Conservation (phyloP, 2,329 filamentous ascomycete genomes). For the Fusarium incarnatum region DNA sequence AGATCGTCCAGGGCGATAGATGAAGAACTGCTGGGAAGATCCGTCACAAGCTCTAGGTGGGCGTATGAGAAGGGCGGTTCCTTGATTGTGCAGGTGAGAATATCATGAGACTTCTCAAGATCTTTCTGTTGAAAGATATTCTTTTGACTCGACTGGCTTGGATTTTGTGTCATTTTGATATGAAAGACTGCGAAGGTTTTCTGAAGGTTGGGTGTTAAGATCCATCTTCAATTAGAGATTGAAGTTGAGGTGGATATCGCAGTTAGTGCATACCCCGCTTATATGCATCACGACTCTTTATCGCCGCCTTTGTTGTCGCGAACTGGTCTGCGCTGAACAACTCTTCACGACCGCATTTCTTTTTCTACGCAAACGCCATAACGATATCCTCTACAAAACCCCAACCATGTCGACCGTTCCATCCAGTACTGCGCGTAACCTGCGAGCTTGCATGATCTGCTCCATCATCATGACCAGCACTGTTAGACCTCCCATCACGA, state of each 20-base stretch:
- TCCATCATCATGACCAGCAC: slow-evolving; percentile 87
- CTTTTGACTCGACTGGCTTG: slow-evolving; percentile 36
- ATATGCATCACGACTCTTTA: slow-evolving; percentile 34
- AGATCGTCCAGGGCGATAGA: slow-evolving; percentile 66
- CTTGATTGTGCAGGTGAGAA: slow-evolving; percentile 64
- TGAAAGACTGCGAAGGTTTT: background rate
- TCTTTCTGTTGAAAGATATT: slow-evolving; percentile 48
- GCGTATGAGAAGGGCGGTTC: slow-evolving; percentile 67
- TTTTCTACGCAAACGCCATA: background rate
- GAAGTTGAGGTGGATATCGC: slow-evolving; percentile 12
- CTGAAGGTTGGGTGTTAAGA: background rate
- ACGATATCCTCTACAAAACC: background rate
- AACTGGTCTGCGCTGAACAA: slow-evolving; percentile 8
- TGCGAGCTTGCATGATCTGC: slow-evolving; percentile 99
- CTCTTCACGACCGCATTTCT: background rate
- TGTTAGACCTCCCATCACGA: slow-evolving; percentile 59
- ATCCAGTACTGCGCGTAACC: slow-evolving; percentile 81
- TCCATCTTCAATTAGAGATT: slow-evolving; percentile 22
- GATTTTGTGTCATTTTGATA: slow-evolving; percentile 40
- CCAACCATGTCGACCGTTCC: slow-evolving; percentile 64
- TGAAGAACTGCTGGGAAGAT: slow-evolving; percentile 35
- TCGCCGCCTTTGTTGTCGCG: slow-evolving; percentile 30
- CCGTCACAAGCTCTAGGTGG: slow-evolving; percentile 62
- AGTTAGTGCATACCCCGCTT: slow-evolving; percentile 37
- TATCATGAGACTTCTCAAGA: slow-evolving; percentile 58